These are phyloP conservation scores for Boletus rubropictus DNA, from an alignment of 768 basidiomycete genomes.

Conservation along the genomic window DNA sequence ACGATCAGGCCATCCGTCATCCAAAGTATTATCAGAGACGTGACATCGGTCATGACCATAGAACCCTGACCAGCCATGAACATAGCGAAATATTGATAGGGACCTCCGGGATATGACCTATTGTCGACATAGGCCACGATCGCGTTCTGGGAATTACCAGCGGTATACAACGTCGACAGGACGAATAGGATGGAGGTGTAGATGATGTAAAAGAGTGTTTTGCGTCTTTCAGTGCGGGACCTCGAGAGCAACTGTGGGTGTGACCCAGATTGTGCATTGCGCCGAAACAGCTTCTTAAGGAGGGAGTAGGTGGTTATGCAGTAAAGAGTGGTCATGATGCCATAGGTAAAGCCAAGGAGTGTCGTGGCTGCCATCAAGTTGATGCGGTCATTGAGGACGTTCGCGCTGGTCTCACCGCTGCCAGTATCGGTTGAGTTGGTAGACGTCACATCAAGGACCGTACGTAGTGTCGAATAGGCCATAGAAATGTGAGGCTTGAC, in stretches of 20 bases:
- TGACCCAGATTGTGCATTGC: neutral
- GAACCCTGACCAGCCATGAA: slow-evolving; percentile 23
- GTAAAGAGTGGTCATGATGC: slow-evolving; percentile 19
- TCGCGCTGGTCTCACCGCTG: neutral
- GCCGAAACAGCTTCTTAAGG: slow-evolving; percentile 17
- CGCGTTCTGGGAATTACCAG: slow-evolving; percentile 26
- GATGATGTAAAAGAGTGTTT: slow-evolving; percentile 22
- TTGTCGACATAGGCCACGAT: slow-evolving; percentile 29
- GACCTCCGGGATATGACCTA: slow-evolving; percentile 24
- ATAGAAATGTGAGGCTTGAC: slow-evolving; percentile 4
- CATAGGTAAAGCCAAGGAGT: slow-evolving; percentile 19
- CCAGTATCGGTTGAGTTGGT: slow-evolving; percentile 6
- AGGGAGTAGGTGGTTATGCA: slow-evolving; percentile 15
- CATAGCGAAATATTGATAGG: slow-evolving; percentile 18
- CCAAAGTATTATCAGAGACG: slow-evolving; percentile 25
- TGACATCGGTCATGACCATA: slow-evolving; percentile 23
- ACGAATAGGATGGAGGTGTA: slow-evolving; percentile 27
- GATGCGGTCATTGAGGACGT: slow-evolving; percentile 21
- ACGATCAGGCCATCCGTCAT: slow-evolving; percentile 29
- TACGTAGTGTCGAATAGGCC: neutral
- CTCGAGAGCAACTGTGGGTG: slow-evolving; percentile 6
- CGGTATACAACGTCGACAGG: slow-evolving; percentile 24
- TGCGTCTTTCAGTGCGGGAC: slow-evolving; percentile 8
- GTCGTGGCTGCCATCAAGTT: slow-evolving; percentile 24
- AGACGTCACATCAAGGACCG: slow-evolving; percentile 6